These are phyloP conservation scores for Xylariaceae sp. DNA, from an alignment of 2,329 filamentous ascomycete species.

Conservation along the genomic window DNA sequence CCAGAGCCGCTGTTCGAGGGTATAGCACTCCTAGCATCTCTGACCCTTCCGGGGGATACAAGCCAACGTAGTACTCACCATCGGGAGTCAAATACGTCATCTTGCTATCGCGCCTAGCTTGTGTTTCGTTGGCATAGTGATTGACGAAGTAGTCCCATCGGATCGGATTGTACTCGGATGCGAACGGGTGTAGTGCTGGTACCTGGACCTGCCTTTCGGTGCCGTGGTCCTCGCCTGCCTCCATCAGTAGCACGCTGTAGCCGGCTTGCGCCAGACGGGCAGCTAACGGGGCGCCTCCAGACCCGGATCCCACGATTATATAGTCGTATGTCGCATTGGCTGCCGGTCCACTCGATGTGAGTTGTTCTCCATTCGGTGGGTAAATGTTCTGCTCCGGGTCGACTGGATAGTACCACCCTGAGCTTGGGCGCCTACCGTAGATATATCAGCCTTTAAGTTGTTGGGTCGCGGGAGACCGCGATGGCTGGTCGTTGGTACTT, in stretches of 20 bases:
- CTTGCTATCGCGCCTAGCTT: constrained; percentile 52
- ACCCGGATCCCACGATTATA: constrained; percentile 57
- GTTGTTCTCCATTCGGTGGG: too few relatives aligned
- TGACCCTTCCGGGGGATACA: constrained; percentile 47
- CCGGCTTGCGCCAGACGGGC: constrained; percentile 55
- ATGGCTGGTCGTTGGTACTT: too few relatives aligned
- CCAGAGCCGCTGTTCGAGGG: constrained; percentile 47
- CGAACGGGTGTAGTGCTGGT: constrained; percentile 2
- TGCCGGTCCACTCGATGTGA: too few relatives aligned
- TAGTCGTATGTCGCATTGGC: constrained; percentile 46
- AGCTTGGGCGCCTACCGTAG: too few relatives aligned
- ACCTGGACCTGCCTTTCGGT: constrained; percentile 29
- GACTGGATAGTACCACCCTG: too few relatives aligned
- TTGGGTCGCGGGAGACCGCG: too few relatives aligned
- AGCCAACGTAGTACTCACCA: constrained; percentile 48
- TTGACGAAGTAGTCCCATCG: constrained; percentile 54
- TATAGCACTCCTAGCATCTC: constrained; percentile 51
- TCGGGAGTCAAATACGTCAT: constrained; percentile 49
- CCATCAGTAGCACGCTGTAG: constrained; percentile 56
- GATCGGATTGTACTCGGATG: constrained; percentile 48
- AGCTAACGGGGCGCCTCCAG: constrained; percentile 55
- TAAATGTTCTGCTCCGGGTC: too few relatives aligned
- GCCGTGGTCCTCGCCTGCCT: constrained; percentile 54
- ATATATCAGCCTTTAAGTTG: too few relatives aligned
- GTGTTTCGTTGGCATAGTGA: constrained; percentile 49